Evolutionary conservation across 495 filamentous ascomycete genomes (phyloP), one percentile per base, ranked within the genome.

Genomic region (Penicillium riverlandense): DNA sequence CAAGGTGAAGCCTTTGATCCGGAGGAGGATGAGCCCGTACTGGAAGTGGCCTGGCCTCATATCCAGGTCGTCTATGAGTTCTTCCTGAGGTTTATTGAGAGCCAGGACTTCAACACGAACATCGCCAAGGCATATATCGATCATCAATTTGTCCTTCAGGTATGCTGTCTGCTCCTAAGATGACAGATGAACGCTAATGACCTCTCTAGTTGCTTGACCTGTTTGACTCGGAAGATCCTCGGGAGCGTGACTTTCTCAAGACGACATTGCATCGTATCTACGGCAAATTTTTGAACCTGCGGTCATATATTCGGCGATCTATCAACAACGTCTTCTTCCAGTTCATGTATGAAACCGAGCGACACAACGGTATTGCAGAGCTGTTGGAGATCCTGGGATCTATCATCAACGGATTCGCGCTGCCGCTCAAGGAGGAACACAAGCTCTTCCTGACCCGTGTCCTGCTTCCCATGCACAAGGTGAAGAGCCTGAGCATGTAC

Each of bases 301-400:
- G 92, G 30, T 97, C 94, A 9, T 99, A 90, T 66, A 99, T 99
- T 55, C 79, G 92, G 57, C 83, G 92, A 52, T 97, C 94, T 33
- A 99, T 99, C 72, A 97, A 99, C 75, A 97, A 99, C 59, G 92
- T 99, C 54, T 99, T 99, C 75, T 99, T 99, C 78, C 92, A 99
- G 61, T 99, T 99, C 65, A 86, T 85, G 46, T 99, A 99, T 58
- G 92, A 99, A 69, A 99, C 92, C 0, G 92, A 99, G 65, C 79
- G 92, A 40, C 97, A 97, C 71, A 99, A 99, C 59, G 92, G 92
- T 11, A 95, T 99, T 48, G 92, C 92, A 5, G 92, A 99, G 62
- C 73, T 99, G 36, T 72, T 99, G 36, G 92, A 99, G 57, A 99
- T 99, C 53, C 70, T 99, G 22, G 92, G 92, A 33, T 97, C 92